Percentiles rank a stretch among this genome's conserved stretches.
These are phyloP conservation scores for Nicotiana tabacum DNA, from an alignment of 257 asterid genomes.

Conservation along the genomic window DNA sequence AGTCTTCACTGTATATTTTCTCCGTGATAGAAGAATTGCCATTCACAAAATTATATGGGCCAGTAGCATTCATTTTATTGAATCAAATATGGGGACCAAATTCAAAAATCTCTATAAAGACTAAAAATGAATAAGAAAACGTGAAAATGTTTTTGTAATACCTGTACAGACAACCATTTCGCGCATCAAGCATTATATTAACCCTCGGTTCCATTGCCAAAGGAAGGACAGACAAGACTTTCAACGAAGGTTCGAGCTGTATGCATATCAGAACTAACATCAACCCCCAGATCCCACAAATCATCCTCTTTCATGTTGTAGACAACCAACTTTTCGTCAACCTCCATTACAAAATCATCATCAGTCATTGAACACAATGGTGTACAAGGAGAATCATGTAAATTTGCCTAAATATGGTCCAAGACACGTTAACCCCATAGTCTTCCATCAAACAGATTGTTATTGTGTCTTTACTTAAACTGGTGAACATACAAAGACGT, in stretches of 20 bases:
- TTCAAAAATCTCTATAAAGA: no score
- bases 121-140: no score
- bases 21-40: no score
- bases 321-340: constrained; percentile 9
- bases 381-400: not conserved
- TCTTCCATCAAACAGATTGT: not conserved
- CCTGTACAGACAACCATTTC: not conserved
- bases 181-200: not conserved
- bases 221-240: constrained; percentile 18
- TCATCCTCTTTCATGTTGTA: constrained; percentile 8
- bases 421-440: not conserved
- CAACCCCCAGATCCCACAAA: not conserved
- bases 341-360: not conserved
- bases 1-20: no score
- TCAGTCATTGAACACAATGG: not conserved
- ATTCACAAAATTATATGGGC: no score
- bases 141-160: not conserved
- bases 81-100: no score
- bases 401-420: not conserved
- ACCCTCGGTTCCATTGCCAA: not conserved
- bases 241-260: not conserved
- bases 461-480: not conserved
- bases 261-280: not conserved
- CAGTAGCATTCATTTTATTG: no score
- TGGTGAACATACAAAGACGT: not conserved